Evolutionary conservation across 306 rosid genomes (phyloP).

Genomic region (Heteromeles arbutifolia): DNA sequence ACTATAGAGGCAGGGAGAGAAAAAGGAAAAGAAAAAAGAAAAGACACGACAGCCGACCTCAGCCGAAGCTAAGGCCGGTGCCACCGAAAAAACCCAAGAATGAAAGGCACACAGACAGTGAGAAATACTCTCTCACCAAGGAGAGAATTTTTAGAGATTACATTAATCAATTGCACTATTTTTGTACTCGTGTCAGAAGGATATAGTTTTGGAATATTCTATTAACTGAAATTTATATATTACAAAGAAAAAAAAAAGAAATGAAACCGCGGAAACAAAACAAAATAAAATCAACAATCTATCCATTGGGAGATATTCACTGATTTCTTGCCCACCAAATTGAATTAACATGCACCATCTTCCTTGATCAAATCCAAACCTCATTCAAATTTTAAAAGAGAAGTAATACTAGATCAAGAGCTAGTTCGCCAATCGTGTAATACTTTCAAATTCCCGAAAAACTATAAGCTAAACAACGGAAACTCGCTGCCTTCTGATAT

Average conservation of each 20-base stretch:
- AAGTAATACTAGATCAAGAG: not conserved
- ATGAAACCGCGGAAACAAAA: not conserved
- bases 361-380: not conserved
- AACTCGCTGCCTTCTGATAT: not conserved
- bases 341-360: not conserved
- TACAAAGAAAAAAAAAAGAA: too few relatives aligned
- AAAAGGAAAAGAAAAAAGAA: too few relatives aligned
- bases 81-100: too few relatives aligned
- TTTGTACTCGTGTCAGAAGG: not conserved
- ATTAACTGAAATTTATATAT: too few relatives aligned
- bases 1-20: too few relatives aligned
- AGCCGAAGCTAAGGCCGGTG: too few relatives aligned
- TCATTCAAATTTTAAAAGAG: not conserved
- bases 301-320: not conserved
- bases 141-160: too few relatives aligned
- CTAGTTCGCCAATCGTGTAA: not conserved
- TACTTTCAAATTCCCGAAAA: not conserved
- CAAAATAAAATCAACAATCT: not conserved
- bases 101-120: too few relatives aligned
- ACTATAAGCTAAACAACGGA: not conserved
- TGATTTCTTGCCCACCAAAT: not conserved
- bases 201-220: not conserved
- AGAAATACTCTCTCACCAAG: too few relatives aligned
- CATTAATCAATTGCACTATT: too few relatives aligned
- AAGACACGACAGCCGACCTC: too few relatives aligned